Percentiles rank a stretch among this genome's conserved stretches.
These are phyloP conservation scores for Acidiella bohemica DNA, from an alignment of 495 filamentous ascomycete species.

Conservation along the genomic window DNA sequence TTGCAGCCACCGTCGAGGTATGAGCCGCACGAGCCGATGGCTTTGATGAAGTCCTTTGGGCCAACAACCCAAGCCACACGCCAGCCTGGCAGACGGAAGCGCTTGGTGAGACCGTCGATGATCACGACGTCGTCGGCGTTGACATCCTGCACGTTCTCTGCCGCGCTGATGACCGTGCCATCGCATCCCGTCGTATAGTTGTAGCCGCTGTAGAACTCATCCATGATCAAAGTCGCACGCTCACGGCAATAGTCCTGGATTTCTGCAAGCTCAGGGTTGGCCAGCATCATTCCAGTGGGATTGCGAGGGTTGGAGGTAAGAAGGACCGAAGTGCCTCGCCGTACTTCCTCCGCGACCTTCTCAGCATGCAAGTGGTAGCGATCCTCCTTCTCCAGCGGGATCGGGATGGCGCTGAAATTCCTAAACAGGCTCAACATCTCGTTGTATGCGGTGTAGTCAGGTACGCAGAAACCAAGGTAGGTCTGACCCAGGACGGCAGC, in stretches of 20 bases:
- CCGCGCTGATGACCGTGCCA: conserved; percentile 72
- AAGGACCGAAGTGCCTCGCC: conserved; percentile 46
- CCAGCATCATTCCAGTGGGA: conserved; percentile 78
- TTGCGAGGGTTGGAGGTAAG: conserved; percentile 95
- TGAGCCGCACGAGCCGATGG: conserved; percentile 79
- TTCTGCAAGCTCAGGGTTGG: conserved; percentile 64
- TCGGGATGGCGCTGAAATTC: conserved; percentile 83
- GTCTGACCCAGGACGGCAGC: conserved; percentile 87
- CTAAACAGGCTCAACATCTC: conserved; percentile 91
- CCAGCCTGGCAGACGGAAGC: conserved; percentile 92
- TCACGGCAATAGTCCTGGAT: conserved; percentile 89
- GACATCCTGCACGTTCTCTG: conserved; percentile 65
- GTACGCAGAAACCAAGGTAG: conserved; percentile 54
- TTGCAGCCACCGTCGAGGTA: conserved; percentile 96
- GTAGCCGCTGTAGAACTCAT: conserved; percentile 95
- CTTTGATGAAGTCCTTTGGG: conserved; percentile 91
- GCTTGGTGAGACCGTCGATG: conserved; percentile 92
- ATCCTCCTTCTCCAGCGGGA: conserved; percentile 68
- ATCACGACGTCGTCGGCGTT: conserved; percentile 71
- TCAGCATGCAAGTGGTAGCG: conserved; percentile 83
- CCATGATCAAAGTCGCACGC: conserved; percentile 79
- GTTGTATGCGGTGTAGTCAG: conserved; percentile 72
- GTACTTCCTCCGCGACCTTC: conserved; percentile 46
- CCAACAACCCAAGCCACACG: conserved; percentile 92
- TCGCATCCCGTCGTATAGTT: conserved; percentile 65